phyloP scores from a whole-genome alignment of 371 early-diverging fungal genomes.

The Nematocida major region DNA sequence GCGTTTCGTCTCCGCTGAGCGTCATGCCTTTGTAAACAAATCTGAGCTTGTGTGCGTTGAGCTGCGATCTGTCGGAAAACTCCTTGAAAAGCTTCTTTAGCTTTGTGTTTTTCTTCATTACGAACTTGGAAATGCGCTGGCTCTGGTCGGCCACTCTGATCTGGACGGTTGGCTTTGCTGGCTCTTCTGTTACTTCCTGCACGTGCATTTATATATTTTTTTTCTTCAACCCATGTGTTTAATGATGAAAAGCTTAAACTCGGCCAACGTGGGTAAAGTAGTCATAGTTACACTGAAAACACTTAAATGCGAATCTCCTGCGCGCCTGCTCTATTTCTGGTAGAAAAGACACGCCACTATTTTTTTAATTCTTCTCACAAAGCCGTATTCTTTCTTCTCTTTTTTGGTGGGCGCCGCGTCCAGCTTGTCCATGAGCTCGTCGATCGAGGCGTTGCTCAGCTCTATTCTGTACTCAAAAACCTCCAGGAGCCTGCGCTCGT shows the following conservation, averaged over 20 bases:
- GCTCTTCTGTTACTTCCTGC: conserved; percentile 4
- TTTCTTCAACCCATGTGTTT: conserved; percentile 38
- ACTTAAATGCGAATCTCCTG: conserved; percentile 33
- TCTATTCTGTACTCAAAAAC: conserved; percentile 23
- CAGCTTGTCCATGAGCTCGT: not conserved
- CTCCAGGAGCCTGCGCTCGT: conserved; percentile 24
- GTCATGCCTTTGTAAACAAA: conserved; percentile 32
- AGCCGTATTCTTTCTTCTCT: conserved; percentile 23
- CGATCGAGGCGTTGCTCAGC: not conserved
- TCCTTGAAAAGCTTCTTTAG: conserved; percentile 33
- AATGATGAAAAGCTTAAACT: conserved; percentile 30
- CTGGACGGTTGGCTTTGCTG: not conserved
- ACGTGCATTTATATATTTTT: conserved; percentile 16
- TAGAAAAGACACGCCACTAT: conserved; percentile 19
- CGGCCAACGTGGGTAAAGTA: conserved; percentile 4
- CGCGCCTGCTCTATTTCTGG: not conserved
- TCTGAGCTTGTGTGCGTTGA: conserved; percentile 20
- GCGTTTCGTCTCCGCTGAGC: conserved; percentile 16
- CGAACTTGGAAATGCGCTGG: not conserved
- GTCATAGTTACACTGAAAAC: conserved; percentile 56
- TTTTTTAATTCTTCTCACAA: conserved; percentile 14
- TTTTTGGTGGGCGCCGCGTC: not conserved
- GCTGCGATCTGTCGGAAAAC: not conserved
- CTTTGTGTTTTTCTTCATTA: conserved; percentile 21
- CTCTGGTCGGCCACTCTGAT: not conserved